Conservation (phyloP, 208 protist genomes). For the Wallacemonas sp. region DNA sequence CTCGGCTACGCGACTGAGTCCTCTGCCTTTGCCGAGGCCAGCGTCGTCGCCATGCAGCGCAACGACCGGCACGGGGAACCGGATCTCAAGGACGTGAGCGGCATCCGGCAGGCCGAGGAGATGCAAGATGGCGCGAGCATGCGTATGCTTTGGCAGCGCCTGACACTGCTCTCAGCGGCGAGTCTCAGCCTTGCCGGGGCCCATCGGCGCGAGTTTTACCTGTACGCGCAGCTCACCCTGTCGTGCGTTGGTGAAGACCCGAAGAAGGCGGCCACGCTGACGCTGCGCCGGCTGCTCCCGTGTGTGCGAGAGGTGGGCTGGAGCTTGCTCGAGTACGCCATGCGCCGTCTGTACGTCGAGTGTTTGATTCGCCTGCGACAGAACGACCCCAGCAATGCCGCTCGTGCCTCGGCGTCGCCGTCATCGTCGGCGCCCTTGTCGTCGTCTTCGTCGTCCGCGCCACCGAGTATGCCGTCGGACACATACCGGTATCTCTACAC, state of each 20-base stretch:
- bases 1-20: not conserved
- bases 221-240: conserved; percentile 54
- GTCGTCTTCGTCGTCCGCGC: not conserved
- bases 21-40: conserved; percentile 1
- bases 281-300: conserved; percentile 49
- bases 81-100: not conserved
- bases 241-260: conserved; percentile 52
- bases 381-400: no score
- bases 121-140: conserved; percentile 24
- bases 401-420: no score
- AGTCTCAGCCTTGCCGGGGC: conserved; percentile 37
- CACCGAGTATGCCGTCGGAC: not conserved
- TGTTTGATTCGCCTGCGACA: conserved; percentile 19
- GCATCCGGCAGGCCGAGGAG: conserved; percentile 12
- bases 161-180: conserved; percentile 46
- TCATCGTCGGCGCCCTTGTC: not conserved
- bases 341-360: conserved; percentile 61
- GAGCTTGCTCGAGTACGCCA: conserved; percentile 47
- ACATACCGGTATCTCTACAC: conserved; percentile 30
- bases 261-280: conserved; percentile 38
- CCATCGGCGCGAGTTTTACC: conserved; percentile 41
- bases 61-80: not conserved
- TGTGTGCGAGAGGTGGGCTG: conserved; percentile 52
- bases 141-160: conserved; percentile 44
- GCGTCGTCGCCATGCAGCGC: conserved; percentile 3